Percentiles rank a stretch among this genome's conserved stretches.
These are phyloP conservation scores for Termitomyces sp. DNA, from an alignment of 768 basidiomycete genomes.

Conservation along the genomic window DNA sequence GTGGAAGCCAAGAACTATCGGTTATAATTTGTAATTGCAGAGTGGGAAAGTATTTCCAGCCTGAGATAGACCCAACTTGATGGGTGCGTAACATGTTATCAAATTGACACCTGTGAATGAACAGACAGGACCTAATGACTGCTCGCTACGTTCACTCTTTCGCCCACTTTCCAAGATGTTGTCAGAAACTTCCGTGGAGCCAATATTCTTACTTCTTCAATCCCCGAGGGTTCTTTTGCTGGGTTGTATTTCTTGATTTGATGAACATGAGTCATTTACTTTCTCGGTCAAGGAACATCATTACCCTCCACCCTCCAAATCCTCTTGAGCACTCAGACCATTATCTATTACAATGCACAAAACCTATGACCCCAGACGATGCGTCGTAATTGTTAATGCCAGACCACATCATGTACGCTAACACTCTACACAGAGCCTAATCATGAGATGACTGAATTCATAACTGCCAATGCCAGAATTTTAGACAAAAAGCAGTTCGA, in stretches of 20 bases:
- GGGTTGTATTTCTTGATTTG: neutral
- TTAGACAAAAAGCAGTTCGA: slow-evolving; percentile 10
- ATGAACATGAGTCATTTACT: neutral
- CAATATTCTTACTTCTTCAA: slow-evolving; percentile 6
- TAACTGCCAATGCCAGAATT: neutral
- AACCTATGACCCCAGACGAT: slow-evolving; percentile 4
- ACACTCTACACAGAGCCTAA: slow-evolving; percentile 1
- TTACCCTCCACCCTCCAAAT: slow-evolving; percentile 1
- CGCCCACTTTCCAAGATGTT: slow-evolving; percentile 9
- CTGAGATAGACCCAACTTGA: slow-evolving; percentile 2
- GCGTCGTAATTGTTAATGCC: neutral
- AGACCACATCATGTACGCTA: neutral
- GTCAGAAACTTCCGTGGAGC: slow-evolving; percentile 7
- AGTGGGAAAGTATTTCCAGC: neutral
- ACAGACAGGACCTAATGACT: slow-evolving; percentile 2
- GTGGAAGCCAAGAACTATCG: slow-evolving; percentile 6
- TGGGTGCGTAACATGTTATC: slow-evolving; percentile 1
- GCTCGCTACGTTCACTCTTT: slow-evolving; percentile 6
- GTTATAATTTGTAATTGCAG: slow-evolving; percentile 6
- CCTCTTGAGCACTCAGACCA: slow-evolving; percentile 6
- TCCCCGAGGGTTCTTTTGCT: slow-evolving; percentile 1
- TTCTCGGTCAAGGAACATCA: slow-evolving; percentile 1
- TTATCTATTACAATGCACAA: slow-evolving; percentile 5
- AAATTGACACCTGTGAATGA: neutral
- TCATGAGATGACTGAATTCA: slow-evolving; percentile 1